Base-by-base conservation (phyloP, 371 early-diverging fungal species). In the Lichtheimia ramosa region DNA sequence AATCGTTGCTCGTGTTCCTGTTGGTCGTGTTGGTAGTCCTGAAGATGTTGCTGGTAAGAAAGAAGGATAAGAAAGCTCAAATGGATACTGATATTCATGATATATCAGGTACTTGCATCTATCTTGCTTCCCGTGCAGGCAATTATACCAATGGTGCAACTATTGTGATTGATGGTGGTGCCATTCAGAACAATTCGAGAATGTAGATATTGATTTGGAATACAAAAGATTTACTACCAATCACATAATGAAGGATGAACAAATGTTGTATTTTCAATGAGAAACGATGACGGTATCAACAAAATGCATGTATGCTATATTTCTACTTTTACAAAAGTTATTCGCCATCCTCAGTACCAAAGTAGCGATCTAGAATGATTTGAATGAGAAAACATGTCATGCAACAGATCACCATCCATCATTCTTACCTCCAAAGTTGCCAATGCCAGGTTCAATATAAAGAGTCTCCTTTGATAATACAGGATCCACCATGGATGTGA, bases 131-230 rank as follows among this genome's bases (percentile, higher is more conserved):
- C 18, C 69, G 82, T 21, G 96, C 92, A 1, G 89, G 90, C 20
- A 84, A 91, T 20, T 94, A 94, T 62, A 83, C 92, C 48, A 92
- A 85, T 34, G 96, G 96, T 34, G 85, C 88, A 39, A 77, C 90
- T 18, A 88, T 96, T 53, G 79, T 87, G 5, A 84, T 93, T 10
- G 95, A 95, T 65, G 96, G 96, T 58, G 96, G 96, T 43, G 63
- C 83, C n/a, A 65, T 77, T 55, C 43, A 43, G 13, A 43, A 43
- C 43, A 43, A 41, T 24, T 18, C 56, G 10, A 42, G 43, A 55
- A 55, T 55, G 15, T 55, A 43, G 43, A 24, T 34, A 34, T 34
- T 8, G 34, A 34, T 34, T 34, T 34, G 34, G 10, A 34, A 34
- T 34, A 34, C 10, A 34, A 34, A 34, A 8, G 10, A n/a, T 27